These are phyloP conservation scores for Haplographium delicatum DNA, from an alignment of 495 filamentous ascomycete species.

Conservation along the genomic window DNA sequence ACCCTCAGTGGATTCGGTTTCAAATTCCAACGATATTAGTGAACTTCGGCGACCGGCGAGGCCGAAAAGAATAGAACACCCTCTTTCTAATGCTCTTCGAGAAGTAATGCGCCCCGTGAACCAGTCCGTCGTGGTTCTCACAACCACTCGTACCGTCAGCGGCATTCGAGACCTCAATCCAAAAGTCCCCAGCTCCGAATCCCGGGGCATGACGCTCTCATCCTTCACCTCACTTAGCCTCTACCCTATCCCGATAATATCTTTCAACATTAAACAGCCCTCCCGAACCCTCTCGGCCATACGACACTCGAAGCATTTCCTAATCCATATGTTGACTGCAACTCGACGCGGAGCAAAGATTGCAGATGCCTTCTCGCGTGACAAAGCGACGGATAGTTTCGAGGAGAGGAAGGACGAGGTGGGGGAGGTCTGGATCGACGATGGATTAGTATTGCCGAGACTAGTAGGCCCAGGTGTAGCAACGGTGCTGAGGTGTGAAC, in stretches of 20 bases:
- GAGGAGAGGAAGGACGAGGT: neutral
- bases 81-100: constrained; percentile 39
- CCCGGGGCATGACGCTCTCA: constrained; percentile 68
- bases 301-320: constrained; percentile 33
- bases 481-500: neutral
- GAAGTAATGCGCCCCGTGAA: constrained; percentile 64
- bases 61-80: too few species aligned
- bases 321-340: constrained; percentile 43
- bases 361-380: constrained; percentile 39
- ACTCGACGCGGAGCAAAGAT: constrained; percentile 36
- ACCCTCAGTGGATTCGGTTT: too few species aligned
- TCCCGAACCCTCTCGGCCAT: constrained; percentile 68
- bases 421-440: neutral
- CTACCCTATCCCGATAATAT: constrained; percentile 58
- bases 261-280: constrained; percentile 73
- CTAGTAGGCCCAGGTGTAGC: neutral
- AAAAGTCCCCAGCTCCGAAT: neutral
- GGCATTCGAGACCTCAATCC: too few species aligned
- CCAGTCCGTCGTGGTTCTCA: constrained; percentile 71
- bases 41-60: too few species aligned
- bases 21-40: too few species aligned
- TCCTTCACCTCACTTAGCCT: constrained; percentile 74
- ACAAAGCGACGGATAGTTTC: too few species aligned
- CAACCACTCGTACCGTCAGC: too few species aligned
- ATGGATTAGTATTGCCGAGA: neutral